Conservation (phyloP, 192 early-diverging fungal species). For the Coemansia sp. region DNA sequence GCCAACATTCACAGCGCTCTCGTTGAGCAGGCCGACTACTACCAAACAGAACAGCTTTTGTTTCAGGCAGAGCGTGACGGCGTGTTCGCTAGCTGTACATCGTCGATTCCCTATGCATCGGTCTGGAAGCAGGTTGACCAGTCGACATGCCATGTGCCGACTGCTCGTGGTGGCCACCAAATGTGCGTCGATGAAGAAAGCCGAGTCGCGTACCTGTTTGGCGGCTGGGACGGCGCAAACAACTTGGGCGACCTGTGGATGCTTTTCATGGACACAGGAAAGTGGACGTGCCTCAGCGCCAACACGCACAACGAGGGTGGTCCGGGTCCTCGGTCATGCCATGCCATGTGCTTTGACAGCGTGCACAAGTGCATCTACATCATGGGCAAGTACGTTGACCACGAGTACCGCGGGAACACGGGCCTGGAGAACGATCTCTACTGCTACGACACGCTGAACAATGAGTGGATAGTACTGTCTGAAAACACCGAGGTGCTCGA, state of each 20-base stretch:
- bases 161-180: conserved; percentile 91
- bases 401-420: conserved; percentile 65
- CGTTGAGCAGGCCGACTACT: conserved; percentile 74
- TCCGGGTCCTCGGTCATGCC: conserved; percentile 86
- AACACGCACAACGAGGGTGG: conserved; percentile 81
- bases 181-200: conserved; percentile 88
- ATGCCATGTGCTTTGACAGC: conserved; percentile 90
- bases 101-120: conserved; percentile 69
- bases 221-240: conserved; percentile 90
- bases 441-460: conserved; percentile 73
- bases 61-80: conserved; percentile 61
- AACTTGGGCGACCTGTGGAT: conserved; percentile 93
- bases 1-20: conserved; percentile 72
- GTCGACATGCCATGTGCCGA: conserved; percentile 41
- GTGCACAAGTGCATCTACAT: conserved; percentile 73
- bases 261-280: conserved; percentile 60
- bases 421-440: conserved; percentile 87
- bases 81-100: conserved; percentile 76
- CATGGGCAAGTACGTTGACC: conserved; percentile 89
- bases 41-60: conserved; percentile 72
- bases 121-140: conserved; percentile 60
- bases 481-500: conserved; percentile 80
- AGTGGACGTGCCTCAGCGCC: conserved; percentile 77
- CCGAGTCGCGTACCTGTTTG: conserved; percentile 82
- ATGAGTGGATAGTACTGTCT: conserved; percentile 74